Percentiles rank a stretch among this genome's conserved stretches.
Conservation (phyloP, 768 basidiomycete species). For the Gymnopilus junonius region DNA sequence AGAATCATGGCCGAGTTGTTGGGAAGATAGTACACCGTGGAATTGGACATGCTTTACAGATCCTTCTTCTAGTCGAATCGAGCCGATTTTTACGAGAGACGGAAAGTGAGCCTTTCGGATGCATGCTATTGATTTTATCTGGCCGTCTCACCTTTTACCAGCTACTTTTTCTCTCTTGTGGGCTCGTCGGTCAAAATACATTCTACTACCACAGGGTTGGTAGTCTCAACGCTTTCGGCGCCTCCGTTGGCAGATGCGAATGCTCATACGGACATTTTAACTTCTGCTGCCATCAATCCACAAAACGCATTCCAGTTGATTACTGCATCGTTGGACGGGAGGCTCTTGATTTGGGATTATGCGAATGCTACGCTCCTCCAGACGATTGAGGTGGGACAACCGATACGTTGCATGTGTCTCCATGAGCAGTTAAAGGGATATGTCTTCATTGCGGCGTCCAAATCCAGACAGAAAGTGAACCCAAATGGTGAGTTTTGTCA, state of each 20-base stretch:
- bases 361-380: slow-evolving; percentile 81
- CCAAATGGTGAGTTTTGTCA: slow-evolving; percentile 31
- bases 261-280: slow-evolving; percentile 57
- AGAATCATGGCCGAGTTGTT: slow-evolving; percentile 17
- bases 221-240: slow-evolving; percentile 81
- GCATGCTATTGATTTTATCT: neutral
- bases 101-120: slow-evolving; percentile 60
- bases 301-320: slow-evolving; percentile 90
- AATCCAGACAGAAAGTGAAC: slow-evolving; percentile 47
- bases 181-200: slow-evolving; percentile 86
- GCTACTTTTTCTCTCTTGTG: slow-evolving; percentile 89
- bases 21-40: slow-evolving; percentile 49
- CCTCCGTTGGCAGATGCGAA: slow-evolving; percentile 42
- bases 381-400: slow-evolving; percentile 70
- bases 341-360: slow-evolving; percentile 91
- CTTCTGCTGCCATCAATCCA: slow-evolving; percentile 78
- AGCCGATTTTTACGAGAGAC: slow-evolving; percentile 87
- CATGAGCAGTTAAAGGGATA: slow-evolving; percentile 71
- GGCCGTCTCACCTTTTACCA: slow-evolving; percentile 28
- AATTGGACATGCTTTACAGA: slow-evolving; percentile 77
- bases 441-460: slow-evolving; percentile 72
- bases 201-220: slow-evolving; percentile 75
- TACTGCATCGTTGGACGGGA: slow-evolving; percentile 84
- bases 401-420: slow-evolving; percentile 72
- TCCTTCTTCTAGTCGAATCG: slow-evolving; percentile 60